Base-by-base conservation (phyloP, 202 grass and related monocot species). In the Carex arenaria region DNA sequence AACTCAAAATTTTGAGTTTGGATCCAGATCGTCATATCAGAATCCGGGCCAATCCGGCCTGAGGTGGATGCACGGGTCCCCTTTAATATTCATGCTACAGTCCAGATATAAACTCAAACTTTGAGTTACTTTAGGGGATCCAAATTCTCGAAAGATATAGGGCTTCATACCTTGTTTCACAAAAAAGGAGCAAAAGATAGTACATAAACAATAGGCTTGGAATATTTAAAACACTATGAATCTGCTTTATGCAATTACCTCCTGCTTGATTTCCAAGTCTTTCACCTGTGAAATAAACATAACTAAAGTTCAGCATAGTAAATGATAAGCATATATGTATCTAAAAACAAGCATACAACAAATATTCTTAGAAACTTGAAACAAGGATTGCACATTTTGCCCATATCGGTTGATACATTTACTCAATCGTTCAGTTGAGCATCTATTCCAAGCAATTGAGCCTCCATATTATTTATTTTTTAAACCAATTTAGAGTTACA, bases 261-360 rank as follows among this genome's bases (percentile, higher is more conserved):
- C 89, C 93, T 86, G 87, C 83, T 5, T 75, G 86, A 59, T 66
- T 93, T 51, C 88, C 87, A 65, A 19, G 84, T 87, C 85, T 89
- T 76, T 71, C 61, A 62, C 90, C 90, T 96, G 90, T 71, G 74
- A 90, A 84, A 32, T 17, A 8, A 17, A 64, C 36, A 51, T 6
- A 22, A 79, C 10, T 59, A 45, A 84, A 7, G 38, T 51, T 54
- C 13, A 75, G 47, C 49, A 75, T 30, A 4, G 13, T 75, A 31
- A 7, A 18, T 19, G 7, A 55, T 30, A 17, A 72, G 68, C n/a
- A 65, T 23, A 26, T 5, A 72, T 55, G 28, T 6, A 75, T 75
- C 26, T 17, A 30, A 73, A 53, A 53, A 10, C 20, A 52, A 73
- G 2, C 70, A 76, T 34, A 55, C 26, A 55, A 18, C 49, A 54